Conservation (phyloP, 257 asterid genomes). For the Sherardia arvensis region DNA sequence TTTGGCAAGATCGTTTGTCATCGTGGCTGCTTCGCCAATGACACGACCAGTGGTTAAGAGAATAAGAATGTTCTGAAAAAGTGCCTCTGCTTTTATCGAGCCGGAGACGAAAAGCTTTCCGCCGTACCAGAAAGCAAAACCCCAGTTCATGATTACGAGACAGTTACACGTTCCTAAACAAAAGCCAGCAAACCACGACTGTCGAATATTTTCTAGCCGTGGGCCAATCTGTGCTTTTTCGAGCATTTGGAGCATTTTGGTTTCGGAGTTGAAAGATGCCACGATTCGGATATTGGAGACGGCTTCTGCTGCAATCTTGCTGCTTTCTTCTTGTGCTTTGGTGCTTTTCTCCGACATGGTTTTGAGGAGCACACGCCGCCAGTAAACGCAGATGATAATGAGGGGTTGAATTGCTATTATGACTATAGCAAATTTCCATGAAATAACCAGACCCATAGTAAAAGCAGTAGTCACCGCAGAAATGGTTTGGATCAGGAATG, state of each 20-base stretch:
- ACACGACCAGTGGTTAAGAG: constrained; percentile 79
- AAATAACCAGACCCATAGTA: constrained; percentile 67
- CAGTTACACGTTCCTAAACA: constrained; percentile 70
- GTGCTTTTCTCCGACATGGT: constrained; percentile 65
- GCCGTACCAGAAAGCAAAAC: constrained; percentile 78
- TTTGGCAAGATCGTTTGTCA: constrained; percentile 82
- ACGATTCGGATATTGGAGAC: constrained; percentile 77
- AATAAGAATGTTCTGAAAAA: constrained; percentile 66
- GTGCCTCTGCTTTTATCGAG: constrained; percentile 40
- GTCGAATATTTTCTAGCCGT: constrained; percentile 51
- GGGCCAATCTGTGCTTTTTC: constrained; percentile 64
- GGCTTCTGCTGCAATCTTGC: constrained; percentile 90
- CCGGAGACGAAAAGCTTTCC: constrained; percentile 60
- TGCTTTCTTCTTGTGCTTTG: constrained; percentile 69
- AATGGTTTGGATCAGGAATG: constrained; percentile 56
- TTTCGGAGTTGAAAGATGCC: constrained; percentile 66
- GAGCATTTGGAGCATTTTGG: constrained; percentile 63
- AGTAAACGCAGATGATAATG: constrained; percentile 52
- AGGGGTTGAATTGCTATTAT: constrained; percentile 80
- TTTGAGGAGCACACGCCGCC: constrained; percentile 52
- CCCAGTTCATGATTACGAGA: constrained; percentile 61
- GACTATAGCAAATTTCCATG: constrained; percentile 84
- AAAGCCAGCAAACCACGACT: constrained; percentile 77
- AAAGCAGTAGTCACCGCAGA: constrained; percentile 68
- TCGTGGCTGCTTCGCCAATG: constrained; percentile 76